Conservation (phyloP, 352 stramenopile genomes). For the Phytophthora quininea region DNA sequence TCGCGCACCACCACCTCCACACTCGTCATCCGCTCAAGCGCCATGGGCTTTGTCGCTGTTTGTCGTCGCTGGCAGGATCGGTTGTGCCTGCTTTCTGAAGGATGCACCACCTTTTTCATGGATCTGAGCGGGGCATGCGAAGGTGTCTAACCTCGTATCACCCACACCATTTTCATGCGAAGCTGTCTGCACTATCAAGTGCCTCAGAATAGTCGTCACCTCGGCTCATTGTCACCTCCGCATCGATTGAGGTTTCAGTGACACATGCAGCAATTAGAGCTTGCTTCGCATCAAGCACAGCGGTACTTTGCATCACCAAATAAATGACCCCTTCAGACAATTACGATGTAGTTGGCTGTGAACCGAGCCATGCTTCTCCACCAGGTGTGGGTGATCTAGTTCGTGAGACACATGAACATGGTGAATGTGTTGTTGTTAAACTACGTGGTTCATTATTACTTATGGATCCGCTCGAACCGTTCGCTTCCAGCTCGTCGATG, state of each 20-base stretch:
- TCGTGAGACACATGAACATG: no score
- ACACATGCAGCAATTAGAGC: no score
- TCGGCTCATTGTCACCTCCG: neutral
- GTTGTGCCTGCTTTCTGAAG: neutral
- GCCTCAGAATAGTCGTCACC: neutral
- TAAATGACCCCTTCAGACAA: no score
- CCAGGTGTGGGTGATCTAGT: no score
- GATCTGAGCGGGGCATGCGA: neutral
- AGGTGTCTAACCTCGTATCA: neutral
- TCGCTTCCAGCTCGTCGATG: constrained; percentile 14
- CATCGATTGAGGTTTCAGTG: no score
- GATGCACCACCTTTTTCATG: neutral
- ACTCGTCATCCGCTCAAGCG: constrained; percentile 43
- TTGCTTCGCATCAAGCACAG: no score
- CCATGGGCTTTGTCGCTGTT: constrained; percentile 7
- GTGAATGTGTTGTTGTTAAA: no score
- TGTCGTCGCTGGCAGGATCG: constrained; percentile 8
- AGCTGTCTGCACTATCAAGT: constrained; percentile 8
- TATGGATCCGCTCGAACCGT: constrained; percentile 10
- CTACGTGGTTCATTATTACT: neutral
- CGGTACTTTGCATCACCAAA: no score
- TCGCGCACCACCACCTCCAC: constrained; percentile 49
- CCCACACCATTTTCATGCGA: constrained; percentile 16
- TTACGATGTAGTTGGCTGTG: no score
- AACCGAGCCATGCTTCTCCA: no score